Evolutionary conservation across 2,329 filamentous ascomycete genomes (phyloP).

Genomic region (Drechslera avenae): DNA sequence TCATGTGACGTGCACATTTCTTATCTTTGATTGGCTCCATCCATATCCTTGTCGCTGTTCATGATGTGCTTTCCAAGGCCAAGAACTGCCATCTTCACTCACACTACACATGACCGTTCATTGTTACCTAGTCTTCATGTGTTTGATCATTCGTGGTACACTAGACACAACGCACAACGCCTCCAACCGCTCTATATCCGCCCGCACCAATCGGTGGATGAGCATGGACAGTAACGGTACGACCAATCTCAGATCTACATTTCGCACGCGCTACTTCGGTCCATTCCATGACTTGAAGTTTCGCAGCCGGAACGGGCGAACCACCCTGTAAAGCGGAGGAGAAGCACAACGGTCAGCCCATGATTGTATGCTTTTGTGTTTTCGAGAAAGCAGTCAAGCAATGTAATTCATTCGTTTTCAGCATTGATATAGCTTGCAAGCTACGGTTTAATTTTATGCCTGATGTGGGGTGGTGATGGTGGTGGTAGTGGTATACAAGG

Average conservation of each 20-base stretch:
- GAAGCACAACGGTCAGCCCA: constrained; percentile 14
- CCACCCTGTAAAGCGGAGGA: constrained; percentile 8
- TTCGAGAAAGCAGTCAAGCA: background rate
- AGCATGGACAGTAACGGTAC: background rate
- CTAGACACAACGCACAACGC: no score
- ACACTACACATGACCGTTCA: no score
- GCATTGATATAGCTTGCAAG: constrained; percentile 9
- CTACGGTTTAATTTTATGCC: background rate
- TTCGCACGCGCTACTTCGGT: constrained; percentile 12
- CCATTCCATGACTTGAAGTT: constrained; percentile 14
- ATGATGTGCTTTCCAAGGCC: no score
- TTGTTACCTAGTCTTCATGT: no score
- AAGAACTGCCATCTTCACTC: no score
- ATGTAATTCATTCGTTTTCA: no score
- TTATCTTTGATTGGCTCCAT: background rate
- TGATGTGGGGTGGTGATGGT: constrained; percentile 5
- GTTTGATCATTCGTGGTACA: no score
- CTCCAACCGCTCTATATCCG: background rate
- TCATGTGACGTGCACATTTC: constrained; percentile 24
- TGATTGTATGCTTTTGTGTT: constrained; percentile 11
- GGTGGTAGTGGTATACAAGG: constrained; percentile 18
- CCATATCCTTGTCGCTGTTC: background rate
- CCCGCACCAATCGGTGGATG: background rate
- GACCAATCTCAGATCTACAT: background rate
- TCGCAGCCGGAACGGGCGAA: constrained; percentile 19